Base-by-base conservation (phyloP, 306 rosid species). In the Quercus mongolica region DNA sequence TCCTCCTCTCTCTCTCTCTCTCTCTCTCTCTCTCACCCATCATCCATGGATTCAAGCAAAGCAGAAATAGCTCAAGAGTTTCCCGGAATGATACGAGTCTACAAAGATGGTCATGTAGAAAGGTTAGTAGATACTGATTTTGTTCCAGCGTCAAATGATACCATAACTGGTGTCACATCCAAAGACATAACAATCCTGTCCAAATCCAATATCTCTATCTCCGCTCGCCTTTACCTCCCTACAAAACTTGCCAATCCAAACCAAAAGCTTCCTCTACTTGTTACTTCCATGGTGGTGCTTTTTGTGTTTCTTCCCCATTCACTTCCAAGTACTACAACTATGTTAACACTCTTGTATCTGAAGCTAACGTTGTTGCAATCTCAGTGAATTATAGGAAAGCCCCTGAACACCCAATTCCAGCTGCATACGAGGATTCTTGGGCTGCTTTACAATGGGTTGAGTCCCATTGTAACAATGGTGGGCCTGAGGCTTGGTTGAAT, bases 241-340 rank as follows among this genome's bases (percentile, higher is more conserved):
- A 61, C 89, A 2, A 61, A 38, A 1, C 59, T 17, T 23, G 7
- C 59, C 23, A 28, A 10, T 35, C 78, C 15, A 21, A 35, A 18
- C 64, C 85, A 63, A 23, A 69, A 63, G 55, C 81, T 85, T 25
- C 89, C 91, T 58, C 68, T 85, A 49, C 31, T 88, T 38, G n/a
- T 88, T 83, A 85, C 82, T 85, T 80, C 79, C 91, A 80, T 15
- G 89, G 89, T 1, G 82, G 88, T 21, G 83, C 38, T 35, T 87
- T 85, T 72, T 85, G 85, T 44, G 20, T 73, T 49, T 49, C 74
- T 10, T 85, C 91, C 8, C 88, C 91, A 5, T 74, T 71, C 81
- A 46, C 56, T 21, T 31, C 76, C 49, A 33, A 31, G 13, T 67
- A 59, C 73, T 83, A 82, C 78, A 73, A 77, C 55, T 85, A 70